phyloP scores from a whole-genome alignment of 2,329 filamentous ascomycete species.

The Monosporascus sp. region DNA sequence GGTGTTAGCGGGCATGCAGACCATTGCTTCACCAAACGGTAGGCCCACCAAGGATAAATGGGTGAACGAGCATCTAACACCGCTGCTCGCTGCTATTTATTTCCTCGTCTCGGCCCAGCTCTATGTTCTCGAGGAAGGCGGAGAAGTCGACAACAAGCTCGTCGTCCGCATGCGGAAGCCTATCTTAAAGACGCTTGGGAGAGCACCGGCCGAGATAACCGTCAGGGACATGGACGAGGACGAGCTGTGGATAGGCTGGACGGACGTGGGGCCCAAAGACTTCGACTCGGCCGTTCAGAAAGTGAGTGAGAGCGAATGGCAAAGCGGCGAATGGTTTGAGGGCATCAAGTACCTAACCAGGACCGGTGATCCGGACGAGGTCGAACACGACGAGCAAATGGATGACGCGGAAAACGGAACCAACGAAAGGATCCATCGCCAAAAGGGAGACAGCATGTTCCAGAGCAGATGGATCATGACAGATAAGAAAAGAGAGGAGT shows the following conservation, averaged over 20 bases:
- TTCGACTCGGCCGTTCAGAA: constrained; percentile 57
- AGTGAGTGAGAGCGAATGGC: constrained; percentile 53
- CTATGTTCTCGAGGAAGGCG: constrained; percentile 32
- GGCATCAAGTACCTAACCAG: constrained; percentile 51
- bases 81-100: constrained; percentile 55
- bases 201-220: constrained; percentile 34
- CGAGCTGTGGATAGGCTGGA: constrained; percentile 50
- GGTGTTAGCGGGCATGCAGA: constrained; percentile 67
- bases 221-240: constrained; percentile 37
- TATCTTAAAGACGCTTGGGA: constrained; percentile 38
- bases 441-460: constrained; percentile 64
- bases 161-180: constrained; percentile 43
- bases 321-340: constrained; percentile 57
- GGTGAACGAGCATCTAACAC: constrained; percentile 42
- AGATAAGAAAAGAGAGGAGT: constrained; percentile 55
- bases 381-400: constrained; percentile 24
- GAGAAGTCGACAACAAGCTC: constrained; percentile 33
- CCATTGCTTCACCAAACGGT: constrained; percentile 40
- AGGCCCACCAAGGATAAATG: constrained; percentile 41
- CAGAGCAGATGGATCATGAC: constrained; percentile 67
- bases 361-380: constrained; percentile 12
- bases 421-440: constrained; percentile 33
- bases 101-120: constrained; percentile 53
- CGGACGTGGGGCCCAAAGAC: constrained; percentile 41
- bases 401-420: constrained; percentile 28